Evolutionary conservation across 2,329 filamentous ascomycete species (phyloP).

Genomic region (Trichoderma endophyticum): DNA sequence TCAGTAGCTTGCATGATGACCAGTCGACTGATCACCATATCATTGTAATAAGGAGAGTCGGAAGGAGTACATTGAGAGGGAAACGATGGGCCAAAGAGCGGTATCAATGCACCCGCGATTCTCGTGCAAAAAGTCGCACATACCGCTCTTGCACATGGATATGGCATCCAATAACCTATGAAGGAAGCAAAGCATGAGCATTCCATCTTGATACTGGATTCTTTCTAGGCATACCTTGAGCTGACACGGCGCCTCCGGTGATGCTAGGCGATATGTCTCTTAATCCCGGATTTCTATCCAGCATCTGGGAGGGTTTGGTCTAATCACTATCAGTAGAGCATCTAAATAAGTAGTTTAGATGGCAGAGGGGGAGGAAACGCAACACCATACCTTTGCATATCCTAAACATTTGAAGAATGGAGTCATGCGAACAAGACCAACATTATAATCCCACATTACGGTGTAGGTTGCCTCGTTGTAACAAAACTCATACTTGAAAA

Average conservation of each 20-base stretch:
- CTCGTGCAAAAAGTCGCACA: conserved; percentile 85
- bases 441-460: conserved; percentile 97
- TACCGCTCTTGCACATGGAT: conserved; percentile 76
- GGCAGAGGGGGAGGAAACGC: neutral
- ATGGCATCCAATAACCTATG: conserved; percentile 95
- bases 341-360: neutral
- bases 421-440: conserved; percentile 89
- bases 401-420: conserved; percentile 90
- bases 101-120: conserved; percentile 82
- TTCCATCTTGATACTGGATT: neutral
- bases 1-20: conserved; percentile 52
- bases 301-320: conserved; percentile 85
- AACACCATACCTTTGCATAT: conserved; percentile 70
- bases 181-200: conserved; percentile 8
- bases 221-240: conserved; percentile 64
- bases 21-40: conserved; percentile 61
- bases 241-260: conserved; percentile 84
- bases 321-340: conserved; percentile 36
- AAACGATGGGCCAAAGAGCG: conserved; percentile 84
- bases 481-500: conserved; percentile 80
- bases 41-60: conserved; percentile 59
- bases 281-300: conserved; percentile 74
- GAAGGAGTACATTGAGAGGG: conserved; percentile 66
- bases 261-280: conserved; percentile 91
- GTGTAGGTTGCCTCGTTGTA: conserved; percentile 63